Conservation (phyloP, 169 alveolate species). For the Perkinsus olseni region DNA sequence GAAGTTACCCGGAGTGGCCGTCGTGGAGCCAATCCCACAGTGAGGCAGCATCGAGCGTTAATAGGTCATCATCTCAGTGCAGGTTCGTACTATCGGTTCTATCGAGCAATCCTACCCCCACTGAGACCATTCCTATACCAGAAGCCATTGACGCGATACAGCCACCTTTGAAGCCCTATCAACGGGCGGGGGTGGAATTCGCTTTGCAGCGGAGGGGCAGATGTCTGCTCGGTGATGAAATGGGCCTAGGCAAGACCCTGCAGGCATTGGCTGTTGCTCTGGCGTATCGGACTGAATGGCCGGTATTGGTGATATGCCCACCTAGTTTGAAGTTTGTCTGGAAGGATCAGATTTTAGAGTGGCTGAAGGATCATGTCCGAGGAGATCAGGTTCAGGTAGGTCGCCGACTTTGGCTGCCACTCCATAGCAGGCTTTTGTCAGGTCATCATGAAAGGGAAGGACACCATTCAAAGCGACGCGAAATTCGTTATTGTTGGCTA, state of each 20-base stretch:
- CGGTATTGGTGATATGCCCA: conserved; percentile 88
- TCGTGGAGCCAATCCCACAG: neutral
- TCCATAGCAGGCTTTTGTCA: neutral
- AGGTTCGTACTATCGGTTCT: neutral
- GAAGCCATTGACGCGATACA: conserved; percentile 32
- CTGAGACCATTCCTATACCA: neutral
- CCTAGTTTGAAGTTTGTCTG: conserved; percentile 74
- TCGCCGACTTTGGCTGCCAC: neutral
- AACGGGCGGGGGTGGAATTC: conserved; percentile 85
- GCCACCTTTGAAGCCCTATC: conserved; percentile 66
- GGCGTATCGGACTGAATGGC: conserved; percentile 84
- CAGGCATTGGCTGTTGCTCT: conserved; percentile 89
- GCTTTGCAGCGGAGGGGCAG: conserved; percentile 86
- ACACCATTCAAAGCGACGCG: neutral
- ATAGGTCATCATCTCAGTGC: neutral
- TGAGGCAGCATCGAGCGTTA: neutral
- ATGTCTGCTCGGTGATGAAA: conserved; percentile 89
- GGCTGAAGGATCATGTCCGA: conserved; percentile 65
- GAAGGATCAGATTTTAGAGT: conserved; percentile 75
- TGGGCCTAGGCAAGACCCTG: conserved; percentile 98
- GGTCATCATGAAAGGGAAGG: conserved; percentile 12
- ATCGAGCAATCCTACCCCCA: neutral
- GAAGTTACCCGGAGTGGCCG: neutral
- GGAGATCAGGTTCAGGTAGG: neutral
- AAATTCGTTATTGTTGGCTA: conserved; percentile 18